Evolutionary conservation across 768 basidiomycete genomes (phyloP).

Genomic region (Ramaria sp.): DNA sequence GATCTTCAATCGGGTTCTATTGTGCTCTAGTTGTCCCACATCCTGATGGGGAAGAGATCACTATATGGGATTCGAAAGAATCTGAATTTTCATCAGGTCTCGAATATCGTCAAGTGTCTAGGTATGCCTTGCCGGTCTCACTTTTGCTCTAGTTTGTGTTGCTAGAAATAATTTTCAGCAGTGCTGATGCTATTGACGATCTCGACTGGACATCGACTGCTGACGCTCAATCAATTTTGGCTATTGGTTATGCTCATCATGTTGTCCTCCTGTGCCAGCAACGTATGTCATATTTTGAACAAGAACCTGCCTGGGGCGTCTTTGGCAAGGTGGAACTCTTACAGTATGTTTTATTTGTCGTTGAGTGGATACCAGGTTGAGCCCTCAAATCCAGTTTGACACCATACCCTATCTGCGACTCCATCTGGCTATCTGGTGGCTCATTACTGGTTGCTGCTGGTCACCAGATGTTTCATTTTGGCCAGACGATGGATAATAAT

Average conservation of each 20-base stretch:
- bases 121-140: constrained; percentile 28
- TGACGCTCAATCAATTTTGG: constrained; percentile 81
- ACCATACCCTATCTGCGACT: constrained; percentile 73
- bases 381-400: constrained; percentile 29
- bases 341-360: constrained; percentile 34
- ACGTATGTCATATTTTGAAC: constrained; percentile 84
- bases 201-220: constrained; percentile 92
- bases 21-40: constrained; percentile 49
- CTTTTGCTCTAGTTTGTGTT: not conserved
- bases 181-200: constrained; percentile 54
- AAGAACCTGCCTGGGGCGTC: constrained; percentile 67
- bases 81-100: constrained; percentile 89
- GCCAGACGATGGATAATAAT: constrained; percentile 28
- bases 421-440: constrained; percentile 83
- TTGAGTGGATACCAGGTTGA: constrained; percentile 28
- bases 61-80: constrained; percentile 94
- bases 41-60: constrained; percentile 63
- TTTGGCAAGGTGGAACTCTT: constrained; percentile 62
- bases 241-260: constrained; percentile 73
- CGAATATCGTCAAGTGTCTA: constrained; percentile 57
- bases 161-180: not conserved
- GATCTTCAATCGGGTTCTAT: constrained; percentile 24
- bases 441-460: constrained; percentile 74
- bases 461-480: constrained; percentile 75
- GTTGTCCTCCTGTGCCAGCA: constrained; percentile 88